Percentiles rank a stretch among this genome's conserved stretches.
Conservation (phyloP, 1,139 yeast genomes). For the Pneumocystis jirovecii region DNA sequence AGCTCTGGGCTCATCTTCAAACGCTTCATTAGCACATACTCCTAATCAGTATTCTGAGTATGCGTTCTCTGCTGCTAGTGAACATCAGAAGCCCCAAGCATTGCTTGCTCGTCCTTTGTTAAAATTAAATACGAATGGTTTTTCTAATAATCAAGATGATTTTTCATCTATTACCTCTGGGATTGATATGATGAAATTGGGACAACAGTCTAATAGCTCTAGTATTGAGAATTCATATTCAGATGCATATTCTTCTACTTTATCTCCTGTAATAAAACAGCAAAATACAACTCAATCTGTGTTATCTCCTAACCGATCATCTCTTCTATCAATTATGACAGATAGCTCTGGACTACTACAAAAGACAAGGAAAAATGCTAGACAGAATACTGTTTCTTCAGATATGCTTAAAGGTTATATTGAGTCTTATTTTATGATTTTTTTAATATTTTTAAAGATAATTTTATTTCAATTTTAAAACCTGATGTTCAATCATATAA, state of each 20-base stretch:
- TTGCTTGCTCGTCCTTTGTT: not conserved
- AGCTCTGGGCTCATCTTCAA: not conserved
- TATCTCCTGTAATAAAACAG: not conserved
- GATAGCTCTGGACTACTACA: not conserved
- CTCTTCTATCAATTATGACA: not conserved
- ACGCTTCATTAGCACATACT: not conserved
- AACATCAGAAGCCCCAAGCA: not conserved
- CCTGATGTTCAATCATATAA: not conserved
- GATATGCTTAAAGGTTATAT: not conserved
- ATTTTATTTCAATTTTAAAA: not conserved
- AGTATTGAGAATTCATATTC: not conserved
- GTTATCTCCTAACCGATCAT: not conserved
- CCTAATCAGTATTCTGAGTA: not conserved
- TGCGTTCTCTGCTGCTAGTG: not conserved
- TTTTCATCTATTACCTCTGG: not conserved
- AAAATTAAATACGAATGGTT: not conserved
- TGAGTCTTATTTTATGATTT: not conserved
- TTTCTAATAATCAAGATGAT: constrained; percentile 1
- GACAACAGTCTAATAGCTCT: not conserved
- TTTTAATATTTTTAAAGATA: not conserved
- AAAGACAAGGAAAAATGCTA: not conserved
- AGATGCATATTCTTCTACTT: not conserved
- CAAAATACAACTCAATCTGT: not conserved
- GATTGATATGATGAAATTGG: not conserved
- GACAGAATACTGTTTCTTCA: not conserved